A percentile compares a stretch with the other conserved stretches of the same genome.
Evolutionary conservation across 1,284 basidiomycete species (phyloP).

Genomic region (Chalciporus sp.): DNA sequence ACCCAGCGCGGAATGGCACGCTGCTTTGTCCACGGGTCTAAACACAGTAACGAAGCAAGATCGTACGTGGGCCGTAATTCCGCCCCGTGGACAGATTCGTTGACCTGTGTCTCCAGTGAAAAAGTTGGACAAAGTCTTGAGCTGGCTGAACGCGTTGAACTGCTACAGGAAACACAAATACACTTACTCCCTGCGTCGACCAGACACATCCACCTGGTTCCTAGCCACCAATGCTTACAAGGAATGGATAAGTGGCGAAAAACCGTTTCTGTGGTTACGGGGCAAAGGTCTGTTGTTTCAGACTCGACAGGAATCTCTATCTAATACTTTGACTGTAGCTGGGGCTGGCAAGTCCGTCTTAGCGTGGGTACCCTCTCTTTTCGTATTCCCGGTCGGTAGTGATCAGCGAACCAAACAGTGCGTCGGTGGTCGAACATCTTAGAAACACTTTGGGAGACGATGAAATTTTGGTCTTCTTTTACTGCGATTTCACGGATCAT

Average conservation of each 20-base stretch:
- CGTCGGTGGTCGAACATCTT: neutral
- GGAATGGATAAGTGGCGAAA: neutral
- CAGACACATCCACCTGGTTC: slow-evolving; percentile 6
- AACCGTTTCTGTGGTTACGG: slow-evolving; percentile 8
- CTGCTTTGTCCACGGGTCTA: neutral
- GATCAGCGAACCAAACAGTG: neutral
- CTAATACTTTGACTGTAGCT: neutral
- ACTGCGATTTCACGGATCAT: slow-evolving; percentile 10
- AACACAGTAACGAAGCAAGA: neutral
- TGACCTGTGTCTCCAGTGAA: neutral
- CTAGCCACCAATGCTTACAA: neutral
- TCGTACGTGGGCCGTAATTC: neutral
- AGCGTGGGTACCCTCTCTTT: neutral
- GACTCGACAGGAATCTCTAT: neutral
- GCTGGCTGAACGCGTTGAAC: neutral
- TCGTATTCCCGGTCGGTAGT: neutral
- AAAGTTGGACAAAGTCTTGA: neutral
- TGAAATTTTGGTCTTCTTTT: slow-evolving; percentile 8
- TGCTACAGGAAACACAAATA: slow-evolving; percentile 2
- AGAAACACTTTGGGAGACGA: neutral
- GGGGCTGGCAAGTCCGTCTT: slow-evolving; percentile 3
- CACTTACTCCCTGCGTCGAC: neutral
- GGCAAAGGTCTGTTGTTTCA: slow-evolving; percentile 2
- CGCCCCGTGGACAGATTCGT: neutral
- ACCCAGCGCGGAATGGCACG: neutral